Evolutionary conservation across 257 asterid species (phyloP), one percentile per base, ranked within the genome.

Genomic region (Primulina huaijiensis): DNA sequence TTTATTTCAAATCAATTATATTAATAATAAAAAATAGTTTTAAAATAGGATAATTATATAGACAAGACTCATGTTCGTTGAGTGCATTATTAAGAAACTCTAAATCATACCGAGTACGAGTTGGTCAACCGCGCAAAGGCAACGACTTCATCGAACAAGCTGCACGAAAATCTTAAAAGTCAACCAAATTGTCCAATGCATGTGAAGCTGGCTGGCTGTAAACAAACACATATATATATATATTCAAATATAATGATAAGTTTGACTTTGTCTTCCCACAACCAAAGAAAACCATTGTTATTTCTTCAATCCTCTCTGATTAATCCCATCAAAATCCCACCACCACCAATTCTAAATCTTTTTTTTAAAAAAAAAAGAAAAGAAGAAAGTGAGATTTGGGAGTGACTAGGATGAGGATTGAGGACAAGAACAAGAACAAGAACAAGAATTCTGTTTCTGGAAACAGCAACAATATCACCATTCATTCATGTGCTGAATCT

Each of bases 401-500:
- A 5, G 27, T 30, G n/a, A 60, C 9, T 6, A 71, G 57, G 57
- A 83, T 81, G 86, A 83, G 88, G 77, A 83, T 81, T 67, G 70
- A 81, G 52, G 86, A 84, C 74, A 81, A 84, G 81, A 61, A 78
- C 33, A 68, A n/a, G n/a, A n/a, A n/a, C n/a, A 23, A 23, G 25
- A 23, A 23, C 25, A 23, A 72, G 70, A 70, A 56, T 29, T 69
- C 20, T 16, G n/a, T 14, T 4, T 14, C 71, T 17, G 76, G 31
- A 3, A 27, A 29, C 3, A 43, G 64, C 12, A 64, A n/a, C 38
- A 37, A 38, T 38, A 4, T 50, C 46, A 75, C 72, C 70, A 77
- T 85, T 67, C 86, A 85, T 73, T 77, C 73, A 25, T 82, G 84
- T 58, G 80, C 81, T 2, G 88, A 82, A 69, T 56, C 90, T 6